Evolutionary conservation across 176 grass and related monocot genomes (phyloP).

Genomic region (Hordeum vulgare): DNA sequence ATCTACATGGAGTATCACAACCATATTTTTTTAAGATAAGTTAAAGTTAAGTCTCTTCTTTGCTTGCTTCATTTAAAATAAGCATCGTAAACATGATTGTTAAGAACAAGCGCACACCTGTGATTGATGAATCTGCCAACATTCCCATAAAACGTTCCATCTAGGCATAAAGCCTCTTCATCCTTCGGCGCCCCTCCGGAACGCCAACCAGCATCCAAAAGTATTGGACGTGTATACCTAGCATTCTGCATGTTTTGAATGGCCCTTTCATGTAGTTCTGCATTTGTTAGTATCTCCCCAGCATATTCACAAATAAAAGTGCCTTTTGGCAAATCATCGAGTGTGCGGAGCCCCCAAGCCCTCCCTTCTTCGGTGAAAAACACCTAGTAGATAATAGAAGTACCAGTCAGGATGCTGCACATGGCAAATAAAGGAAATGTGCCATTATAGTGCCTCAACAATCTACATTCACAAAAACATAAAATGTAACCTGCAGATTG

Average conservation of each 20-base stretch:
- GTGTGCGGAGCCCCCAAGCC: constrained; percentile 54
- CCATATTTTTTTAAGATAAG: neutral
- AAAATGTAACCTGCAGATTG: constrained; percentile 46
- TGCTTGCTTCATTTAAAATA: neutral
- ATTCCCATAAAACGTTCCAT: constrained; percentile 72
- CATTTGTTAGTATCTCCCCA: constrained; percentile 59
- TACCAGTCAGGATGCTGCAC: neutral
- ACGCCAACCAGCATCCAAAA: constrained; percentile 66
- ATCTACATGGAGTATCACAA: constrained; percentile 33
- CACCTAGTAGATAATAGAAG: constrained; percentile 38
- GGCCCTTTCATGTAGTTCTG: constrained; percentile 46
- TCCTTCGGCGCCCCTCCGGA: constrained; percentile 30
- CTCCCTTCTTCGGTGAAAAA: constrained; percentile 47
- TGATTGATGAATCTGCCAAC: constrained; percentile 61
- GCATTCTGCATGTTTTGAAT: constrained; percentile 27
- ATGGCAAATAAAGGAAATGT: neutral
- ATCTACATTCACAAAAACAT: neutral
- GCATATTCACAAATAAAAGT: constrained; percentile 69
- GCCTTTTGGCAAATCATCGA: constrained; percentile 62
- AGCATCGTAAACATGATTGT: neutral
- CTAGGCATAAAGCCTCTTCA: constrained; percentile 56
- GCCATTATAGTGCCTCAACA: neutral
- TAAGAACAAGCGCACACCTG: constrained; percentile 34
- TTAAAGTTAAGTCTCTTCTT: neutral
- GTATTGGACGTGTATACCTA: constrained; percentile 36